Base-by-base conservation (phyloP, 495 filamentous ascomycete genomes). In the Astrothelium subdiscretum region DNA sequence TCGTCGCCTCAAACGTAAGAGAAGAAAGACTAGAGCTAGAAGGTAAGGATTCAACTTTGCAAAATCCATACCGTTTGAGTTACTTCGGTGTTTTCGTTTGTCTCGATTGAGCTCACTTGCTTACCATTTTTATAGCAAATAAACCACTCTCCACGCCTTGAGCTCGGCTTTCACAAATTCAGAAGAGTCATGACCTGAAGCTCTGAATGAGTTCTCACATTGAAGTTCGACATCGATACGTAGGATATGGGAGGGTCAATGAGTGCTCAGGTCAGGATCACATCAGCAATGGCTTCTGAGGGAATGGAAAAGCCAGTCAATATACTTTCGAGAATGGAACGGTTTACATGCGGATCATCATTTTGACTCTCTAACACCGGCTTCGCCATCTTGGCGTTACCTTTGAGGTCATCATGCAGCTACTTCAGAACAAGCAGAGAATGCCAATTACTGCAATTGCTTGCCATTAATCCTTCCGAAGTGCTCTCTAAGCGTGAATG, bases 11-110 rank as follows among this genome's bases (percentile, higher is more conserved):
- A 97, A 97, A 86, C 85, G 90, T 77, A 97, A 97, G 91, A 87
- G 92, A 78, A 92, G 92, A 90, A 97, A 97, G 91, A 94, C 91
- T 79, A 86, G 92, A 75, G 92, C 91, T 68, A 81, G 91, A 81
- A 87, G 83, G 91, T 95, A 83, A 80, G 87, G n/a, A n/a, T n/a
- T n/a, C n/a, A n/a, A n/a, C n/a, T n/a, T 78, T 3, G 0, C 27
- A n/a, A n/a, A 32, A 6, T 32, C 31, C 62, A 31, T 31, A 57
- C n/a, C 31, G 59, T 42, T 59, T 58, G 48, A 54, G 48, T 20
- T 29, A 8, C 20, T 32, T 32, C 59, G 18, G 60, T 1, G 52
- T 59, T 26, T 18, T 18, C 31, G 35, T 48, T 54, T 59, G 63
- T 63, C 57, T 32, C 60, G 38, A 2, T 20, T 3, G 22, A 60